phyloP scores from a whole-genome alignment of 306 rosid species.

The Rubus parviflorus region DNA sequence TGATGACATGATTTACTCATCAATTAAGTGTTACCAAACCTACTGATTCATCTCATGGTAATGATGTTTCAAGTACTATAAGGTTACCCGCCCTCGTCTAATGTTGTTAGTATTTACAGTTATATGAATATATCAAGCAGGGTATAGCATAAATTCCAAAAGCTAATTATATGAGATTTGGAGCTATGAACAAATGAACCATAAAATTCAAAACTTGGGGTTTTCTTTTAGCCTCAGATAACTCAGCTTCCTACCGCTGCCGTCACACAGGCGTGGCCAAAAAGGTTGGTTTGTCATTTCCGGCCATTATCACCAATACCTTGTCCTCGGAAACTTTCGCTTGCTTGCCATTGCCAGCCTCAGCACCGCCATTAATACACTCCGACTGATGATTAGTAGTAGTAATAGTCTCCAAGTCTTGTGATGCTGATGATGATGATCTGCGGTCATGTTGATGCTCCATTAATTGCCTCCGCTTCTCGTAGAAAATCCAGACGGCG shows the following conservation, averaged over 20 bases:
- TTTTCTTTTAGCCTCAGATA: background rate
- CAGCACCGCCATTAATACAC: background rate
- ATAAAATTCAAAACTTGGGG: background rate
- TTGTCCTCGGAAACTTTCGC: background rate
- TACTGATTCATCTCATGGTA: background rate
- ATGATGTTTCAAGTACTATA: background rate
- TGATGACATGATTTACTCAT: constrained; percentile 12
- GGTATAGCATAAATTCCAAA: background rate
- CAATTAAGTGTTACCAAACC: background rate
- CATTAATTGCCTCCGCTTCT: background rate
- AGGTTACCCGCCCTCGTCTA: background rate
- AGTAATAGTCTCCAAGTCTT: background rate
- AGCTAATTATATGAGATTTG: background rate
- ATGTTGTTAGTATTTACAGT: background rate
- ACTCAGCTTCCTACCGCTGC: background rate
- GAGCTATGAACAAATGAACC: background rate
- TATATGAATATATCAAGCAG: background rate
- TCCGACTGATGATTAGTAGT: background rate
- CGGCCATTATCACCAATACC: constrained; percentile 16
- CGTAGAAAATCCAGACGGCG: background rate
- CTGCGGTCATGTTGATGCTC: background rate
- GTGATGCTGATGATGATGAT: background rate
- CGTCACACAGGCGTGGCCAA: constrained; percentile 4
- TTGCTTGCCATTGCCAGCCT: background rate
- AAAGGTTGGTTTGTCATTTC: background rate